Base-by-base conservation (phyloP, 2,329 filamentous ascomycete genomes). In the Alternaria sp. region DNA sequence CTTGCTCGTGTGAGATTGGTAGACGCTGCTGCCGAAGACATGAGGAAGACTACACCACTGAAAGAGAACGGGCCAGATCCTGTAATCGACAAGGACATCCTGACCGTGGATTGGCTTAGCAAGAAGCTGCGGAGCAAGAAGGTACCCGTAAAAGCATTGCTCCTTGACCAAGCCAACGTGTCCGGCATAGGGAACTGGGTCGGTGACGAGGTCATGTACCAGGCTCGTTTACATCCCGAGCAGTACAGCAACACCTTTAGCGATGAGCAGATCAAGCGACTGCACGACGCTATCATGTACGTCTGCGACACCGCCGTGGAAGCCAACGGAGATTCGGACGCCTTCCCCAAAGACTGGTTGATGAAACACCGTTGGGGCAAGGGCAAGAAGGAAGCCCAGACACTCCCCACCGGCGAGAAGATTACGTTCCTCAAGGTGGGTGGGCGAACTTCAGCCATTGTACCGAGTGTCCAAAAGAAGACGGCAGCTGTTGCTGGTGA, bases 121-220 rank as follows among this genome's bases (percentile, higher is more conserved):
- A 80, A 84, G 59, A 92, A 93, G 78, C 84, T 97, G 83, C 84
- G 82, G 54, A 88, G 86, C 61, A 94, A 95, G 58, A 92, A 88
- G 72, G 92, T 97, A 0, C 94, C 95, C 0, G 87, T 98, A 68
- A 98, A 98, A 78, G 92, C 94, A 0, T 84, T 97, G 20, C 83
- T 99, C 12, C 85, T 98, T 4, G 93, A 98, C 11, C 23, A 53
- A 58, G 86, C 89, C 18, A 92, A 92, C 77, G 92, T 98, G 65
- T 96, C 92, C 73, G 96, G 96, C 8, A 92, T 99, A 66, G 96
- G 96, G 0, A 98, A 98, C 76, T 99, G 95, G 95, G 95, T 99
- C 58, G 94, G 87, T 1, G 96, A 99, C 76, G 96, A 99, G 79
- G 90, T 97, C 7, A 84, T 99, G 55, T 99, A 94, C 75, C 90